Evolutionary conservation across 495 filamentous ascomycete species (phyloP), one percentile per base, ranked within the genome.

Genomic region (Penicillium pancosmium): DNA sequence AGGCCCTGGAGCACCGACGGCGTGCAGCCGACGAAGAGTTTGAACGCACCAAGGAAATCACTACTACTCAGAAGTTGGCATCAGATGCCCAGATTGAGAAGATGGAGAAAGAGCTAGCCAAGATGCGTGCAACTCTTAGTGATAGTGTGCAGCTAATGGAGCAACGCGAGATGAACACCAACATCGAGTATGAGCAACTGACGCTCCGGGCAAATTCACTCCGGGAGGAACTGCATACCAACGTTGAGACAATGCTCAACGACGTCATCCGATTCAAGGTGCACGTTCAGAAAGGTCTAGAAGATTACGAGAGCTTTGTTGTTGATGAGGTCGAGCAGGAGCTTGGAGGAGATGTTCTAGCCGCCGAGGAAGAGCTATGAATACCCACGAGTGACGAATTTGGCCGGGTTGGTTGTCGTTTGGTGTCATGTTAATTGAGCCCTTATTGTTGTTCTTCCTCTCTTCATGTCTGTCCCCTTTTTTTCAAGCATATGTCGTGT

Each of bases 181-280:
- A 93, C 61, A 92, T 98, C 65, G 93, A 97, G 88, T 96, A 93
- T 67, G 93, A 97, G 69, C 93, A 96, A 68, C 74, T 98, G 10
- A 93, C 87, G 7, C 83, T 96, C 25, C 86, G 85, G 21, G 91
- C 91, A 16, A 91, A 92, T 66, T 77, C 90, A 3, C 82, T 97
- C 27, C 86, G 94, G 34, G 94, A 98, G 73, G 92, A 96, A 68
- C 78, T 98, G 15, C 94, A 98, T 68, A 95, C 92, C 12, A 94
- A 96, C 71, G 90, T 96, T 57, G 95, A 96, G 78, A 89, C 88
- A 61, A 93, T 97, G 86, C 76, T 98, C 62, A 95, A 97, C 75
- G 93, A 97, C 67, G 88, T 98, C 69, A 96, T 97, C 78, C 92
- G 92, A 63, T 98, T 98, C 86, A 98, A 98, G 78, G 87, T 98